Conservation (phyloP, 306 rosid genomes). For the Hippophae gyantsensis region DNA sequence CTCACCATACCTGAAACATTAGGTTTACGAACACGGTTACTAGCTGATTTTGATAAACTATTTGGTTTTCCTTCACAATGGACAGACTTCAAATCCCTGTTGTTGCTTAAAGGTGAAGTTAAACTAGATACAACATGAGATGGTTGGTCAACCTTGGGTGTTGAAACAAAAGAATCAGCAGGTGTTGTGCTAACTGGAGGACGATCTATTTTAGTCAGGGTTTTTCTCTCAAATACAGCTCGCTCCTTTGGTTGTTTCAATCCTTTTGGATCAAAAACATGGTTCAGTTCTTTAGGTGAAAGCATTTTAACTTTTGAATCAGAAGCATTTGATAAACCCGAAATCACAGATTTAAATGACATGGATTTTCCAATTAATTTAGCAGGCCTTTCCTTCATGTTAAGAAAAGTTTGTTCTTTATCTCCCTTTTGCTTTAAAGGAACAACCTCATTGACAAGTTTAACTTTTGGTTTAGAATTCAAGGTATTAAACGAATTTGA, state of each 20-base stretch:
- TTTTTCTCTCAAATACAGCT: conserved; percentile 49
- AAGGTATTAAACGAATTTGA: conserved; percentile 59
- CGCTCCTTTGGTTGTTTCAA: conserved; percentile 52
- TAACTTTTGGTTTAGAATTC: conserved; percentile 58
- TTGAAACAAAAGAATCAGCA: conserved; percentile 35
- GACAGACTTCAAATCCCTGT: conserved; percentile 39
- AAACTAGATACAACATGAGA: conserved; percentile 45
- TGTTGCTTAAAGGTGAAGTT: conserved; percentile 34
- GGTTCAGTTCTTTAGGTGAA: conserved; percentile 29
- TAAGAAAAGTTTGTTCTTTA: conserved; percentile 46
- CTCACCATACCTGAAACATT: conserved; percentile 42
- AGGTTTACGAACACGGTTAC: conserved; percentile 34
- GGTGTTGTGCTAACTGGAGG: conserved; percentile 34
- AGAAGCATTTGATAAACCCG: conserved; percentile 37
- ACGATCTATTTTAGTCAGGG: conserved; percentile 48
- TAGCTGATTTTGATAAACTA: conserved; percentile 34
- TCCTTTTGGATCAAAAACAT: conserved; percentile 49
- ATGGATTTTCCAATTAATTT: conserved; percentile 49
- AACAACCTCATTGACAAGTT: conserved; percentile 52
- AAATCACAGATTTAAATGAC: conserved; percentile 52
- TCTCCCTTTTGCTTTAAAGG: conserved; percentile 52
- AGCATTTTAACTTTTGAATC: conserved; percentile 73
- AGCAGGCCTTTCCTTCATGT: conserved; percentile 41
- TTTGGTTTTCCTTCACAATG: conserved; percentile 49
- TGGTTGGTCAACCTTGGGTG: conserved; percentile 51